phyloP scores from a whole-genome alignment of 257 asterid species.

The Fraxinus cuspidata region DNA sequence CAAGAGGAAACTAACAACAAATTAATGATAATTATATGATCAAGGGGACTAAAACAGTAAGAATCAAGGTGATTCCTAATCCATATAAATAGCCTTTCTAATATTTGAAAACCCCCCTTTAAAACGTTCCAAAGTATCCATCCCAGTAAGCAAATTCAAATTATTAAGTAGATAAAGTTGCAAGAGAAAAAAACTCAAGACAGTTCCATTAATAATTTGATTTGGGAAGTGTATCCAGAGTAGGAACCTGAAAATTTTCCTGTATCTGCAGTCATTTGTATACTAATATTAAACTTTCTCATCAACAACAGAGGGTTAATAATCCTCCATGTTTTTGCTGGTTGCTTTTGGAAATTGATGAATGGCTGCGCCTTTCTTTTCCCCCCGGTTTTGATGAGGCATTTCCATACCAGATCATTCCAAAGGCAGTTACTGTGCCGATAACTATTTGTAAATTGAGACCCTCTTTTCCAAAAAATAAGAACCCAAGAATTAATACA shows the following conservation, averaged over 20 bases:
- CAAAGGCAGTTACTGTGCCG: conserved; percentile 82
- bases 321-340: conserved; percentile 56
- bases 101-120: neutral
- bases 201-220: conserved; percentile 32
- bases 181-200: conserved; percentile 28
- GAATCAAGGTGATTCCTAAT: conserved; percentile 21
- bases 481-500: conserved; percentile 78
- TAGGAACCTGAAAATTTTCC: conserved; percentile 42
- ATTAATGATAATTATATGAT: conserved; percentile 44
- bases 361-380: conserved; percentile 69
- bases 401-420: conserved; percentile 93
- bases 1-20: conserved; percentile 14
- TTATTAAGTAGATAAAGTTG: conserved; percentile 24
- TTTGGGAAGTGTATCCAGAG: conserved; percentile 43
- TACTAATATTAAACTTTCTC: conserved; percentile 58
- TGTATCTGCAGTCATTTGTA: conserved; percentile 41
- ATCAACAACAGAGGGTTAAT: conserved; percentile 65
- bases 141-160: conserved; percentile 31
- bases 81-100: neutral
- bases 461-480: conserved; percentile 87
- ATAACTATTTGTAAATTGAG: conserved; percentile 78
- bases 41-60: conserved; percentile 23
- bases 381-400: conserved; percentile 96
- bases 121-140: conserved; percentile 29
- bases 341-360: conserved; percentile 44